Evolutionary conservation across 352 stramenopile species (phyloP).

Genomic region (Phytophthora rubi): DNA sequence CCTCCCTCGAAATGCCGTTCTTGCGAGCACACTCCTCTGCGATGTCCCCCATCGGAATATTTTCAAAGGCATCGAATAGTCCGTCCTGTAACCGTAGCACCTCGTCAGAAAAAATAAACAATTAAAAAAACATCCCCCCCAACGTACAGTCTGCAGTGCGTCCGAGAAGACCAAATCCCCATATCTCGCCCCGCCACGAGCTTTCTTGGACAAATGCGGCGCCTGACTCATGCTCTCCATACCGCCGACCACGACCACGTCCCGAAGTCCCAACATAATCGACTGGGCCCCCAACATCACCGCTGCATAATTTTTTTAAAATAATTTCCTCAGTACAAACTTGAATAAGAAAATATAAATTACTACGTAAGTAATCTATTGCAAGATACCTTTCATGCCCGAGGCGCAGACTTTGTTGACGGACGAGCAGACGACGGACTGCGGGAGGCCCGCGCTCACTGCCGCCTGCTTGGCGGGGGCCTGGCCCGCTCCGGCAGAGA

Average conservation of each 20-base stretch:
- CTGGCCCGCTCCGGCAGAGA: conserved; percentile 95
- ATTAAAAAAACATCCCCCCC: too few species aligned
- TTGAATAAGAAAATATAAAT: not conserved
- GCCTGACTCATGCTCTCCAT: conserved; percentile 97
- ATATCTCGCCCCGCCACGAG: conserved; percentile 79
- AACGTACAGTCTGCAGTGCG: conserved; percentile 64
- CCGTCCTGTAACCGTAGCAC: conserved; percentile 84
- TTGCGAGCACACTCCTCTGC: conserved; percentile 91
- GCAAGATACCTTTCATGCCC: conserved; percentile 85
- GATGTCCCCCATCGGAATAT: conserved; percentile 95
- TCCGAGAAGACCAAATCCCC: conserved; percentile 92
- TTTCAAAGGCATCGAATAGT: conserved; percentile 93
- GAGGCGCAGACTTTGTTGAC: conserved; percentile 99
- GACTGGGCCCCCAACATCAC: conserved; percentile 84
- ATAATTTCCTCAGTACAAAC: not conserved
- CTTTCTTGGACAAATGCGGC: conserved; percentile 89
- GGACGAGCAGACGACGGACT: conserved; percentile 92
- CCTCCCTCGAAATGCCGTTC: conserved; percentile 87
- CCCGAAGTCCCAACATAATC: conserved; percentile 86
- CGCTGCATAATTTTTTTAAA: conserved; percentile 32
- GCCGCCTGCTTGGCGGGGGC: conserved; percentile 93
- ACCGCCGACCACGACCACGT: conserved; percentile 90
- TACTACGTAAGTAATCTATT: not conserved
- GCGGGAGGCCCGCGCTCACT: conserved; percentile 70
- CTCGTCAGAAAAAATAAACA: not conserved